A percentile compares a stretch with the other conserved stretches of the same genome.
Conservation (phyloP, 2,329 filamentous ascomycete genomes). For the Zasmidium citrigriseum region DNA sequence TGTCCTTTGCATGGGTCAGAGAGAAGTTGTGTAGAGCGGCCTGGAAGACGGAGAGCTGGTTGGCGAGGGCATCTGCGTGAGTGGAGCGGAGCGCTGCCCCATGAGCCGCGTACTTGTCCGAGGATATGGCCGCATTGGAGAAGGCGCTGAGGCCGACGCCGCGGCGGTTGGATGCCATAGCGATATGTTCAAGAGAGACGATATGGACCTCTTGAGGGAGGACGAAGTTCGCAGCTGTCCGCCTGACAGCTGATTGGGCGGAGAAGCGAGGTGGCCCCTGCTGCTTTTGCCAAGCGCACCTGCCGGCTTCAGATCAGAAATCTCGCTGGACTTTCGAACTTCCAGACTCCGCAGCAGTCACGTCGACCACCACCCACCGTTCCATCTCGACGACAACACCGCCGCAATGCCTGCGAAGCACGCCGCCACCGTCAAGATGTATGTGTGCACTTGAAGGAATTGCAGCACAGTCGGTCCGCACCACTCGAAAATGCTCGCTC, state of each 20-base stretch:
- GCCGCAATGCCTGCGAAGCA: conserved; percentile 54
- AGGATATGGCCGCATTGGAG: conserved; percentile 78
- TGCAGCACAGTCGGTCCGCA: conserved; percentile 77
- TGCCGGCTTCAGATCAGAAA: neutral
- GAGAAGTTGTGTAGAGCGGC: conserved; percentile 94
- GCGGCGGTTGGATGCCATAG: conserved; percentile 62
- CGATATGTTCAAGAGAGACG: conserved; percentile 5
- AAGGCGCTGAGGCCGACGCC: conserved; percentile 91
- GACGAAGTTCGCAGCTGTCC: neutral
- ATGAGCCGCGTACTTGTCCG: conserved; percentile 87
- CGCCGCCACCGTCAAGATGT: conserved; percentile 52
- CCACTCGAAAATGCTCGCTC: conserved; percentile 51
- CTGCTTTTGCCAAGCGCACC: neutral
- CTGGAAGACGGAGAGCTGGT: conserved; percentile 94
- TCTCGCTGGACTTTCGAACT: neutral
- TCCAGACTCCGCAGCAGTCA: conserved; percentile 19
- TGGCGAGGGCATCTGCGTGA: conserved; percentile 83
- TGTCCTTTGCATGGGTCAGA: conserved; percentile 90
- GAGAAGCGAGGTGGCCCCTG: no score
- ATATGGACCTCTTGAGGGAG: neutral
- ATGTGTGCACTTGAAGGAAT: conserved; percentile 56
- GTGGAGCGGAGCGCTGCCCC: conserved; percentile 81
- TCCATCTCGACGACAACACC: conserved; percentile 32
- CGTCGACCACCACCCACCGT: conserved; percentile 43
- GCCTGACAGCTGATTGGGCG: no score